Percentiles rank a stretch among this genome's conserved stretches.
phyloP scores from a whole-genome alignment of 2,329 filamentous ascomycete species.

The Eurotiales sp. region DNA sequence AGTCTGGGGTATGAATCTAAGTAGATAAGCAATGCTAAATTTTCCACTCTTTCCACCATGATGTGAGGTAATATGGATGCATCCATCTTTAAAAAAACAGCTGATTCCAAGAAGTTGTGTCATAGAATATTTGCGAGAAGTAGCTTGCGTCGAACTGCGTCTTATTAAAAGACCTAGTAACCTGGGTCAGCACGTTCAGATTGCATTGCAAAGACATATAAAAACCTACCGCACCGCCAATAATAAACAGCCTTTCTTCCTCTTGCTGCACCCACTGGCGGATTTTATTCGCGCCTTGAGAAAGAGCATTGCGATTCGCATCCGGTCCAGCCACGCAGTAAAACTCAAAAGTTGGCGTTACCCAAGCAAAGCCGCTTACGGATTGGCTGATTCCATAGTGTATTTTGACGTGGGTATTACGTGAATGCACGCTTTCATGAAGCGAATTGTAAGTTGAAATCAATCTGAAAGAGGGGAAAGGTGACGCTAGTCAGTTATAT shows the following conservation, averaged over 20 bases:
- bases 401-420: conserved; percentile 80
- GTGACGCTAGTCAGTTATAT: conserved; percentile 13
- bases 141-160: neutral
- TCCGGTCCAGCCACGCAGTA: conserved; percentile 87
- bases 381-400: conserved; percentile 74
- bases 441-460: conserved; percentile 82
- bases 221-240: conserved; percentile 77
- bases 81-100: neutral
- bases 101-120: neutral
- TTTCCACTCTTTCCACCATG: neutral
- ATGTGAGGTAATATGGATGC: neutral
- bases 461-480: conserved; percentile 52
- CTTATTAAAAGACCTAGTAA: conserved; percentile 8
- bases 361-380: conserved; percentile 80
- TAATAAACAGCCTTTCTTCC: conserved; percentile 92
- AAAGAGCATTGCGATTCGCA: conserved; percentile 61
- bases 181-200: neutral
- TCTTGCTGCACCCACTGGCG: conserved; percentile 89
- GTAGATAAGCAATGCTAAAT: neutral
- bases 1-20: neutral
- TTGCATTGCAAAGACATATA: neutral
- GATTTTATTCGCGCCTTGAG: conserved; percentile 81
- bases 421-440: conserved; percentile 79
- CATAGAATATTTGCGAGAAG: neutral
- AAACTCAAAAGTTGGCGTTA: conserved; percentile 85